A percentile compares a stretch with the other conserved stretches of the same genome.
phyloP scores from a whole-genome alignment of 2,329 filamentous ascomycete genomes.

The Penicillium hordei region DNA sequence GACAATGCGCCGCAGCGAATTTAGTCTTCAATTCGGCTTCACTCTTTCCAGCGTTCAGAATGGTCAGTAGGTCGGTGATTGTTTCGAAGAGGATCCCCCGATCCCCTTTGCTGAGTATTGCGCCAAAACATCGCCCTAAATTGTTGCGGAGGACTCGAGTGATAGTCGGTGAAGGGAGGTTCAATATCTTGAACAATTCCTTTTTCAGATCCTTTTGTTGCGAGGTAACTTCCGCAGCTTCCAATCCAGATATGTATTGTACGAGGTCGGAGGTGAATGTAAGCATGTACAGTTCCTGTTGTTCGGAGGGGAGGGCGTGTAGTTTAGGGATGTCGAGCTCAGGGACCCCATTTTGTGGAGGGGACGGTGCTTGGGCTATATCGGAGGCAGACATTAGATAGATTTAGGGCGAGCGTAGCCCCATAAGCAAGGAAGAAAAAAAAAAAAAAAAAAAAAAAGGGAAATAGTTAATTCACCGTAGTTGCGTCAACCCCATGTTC shows the following conservation, averaged over 20 bases:
- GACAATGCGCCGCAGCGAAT: conserved; percentile 81
- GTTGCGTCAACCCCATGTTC: conserved; percentile 14
- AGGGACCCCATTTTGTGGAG: conserved; percentile 36
- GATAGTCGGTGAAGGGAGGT: conserved; percentile 74
- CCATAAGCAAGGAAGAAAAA: conserved; percentile 14
- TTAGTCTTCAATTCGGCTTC: conserved; percentile 77
- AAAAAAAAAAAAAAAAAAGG: conserved; percentile 2
- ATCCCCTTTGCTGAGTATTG: conserved; percentile 81
- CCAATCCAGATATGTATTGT: conserved; percentile 70
- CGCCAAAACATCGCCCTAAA: conserved; percentile 77
- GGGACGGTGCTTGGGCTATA: conserved; percentile 33
- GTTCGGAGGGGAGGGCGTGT: conserved; percentile 83
- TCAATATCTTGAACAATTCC: conserved; percentile 90
- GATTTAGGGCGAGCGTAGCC: conserved; percentile 9
- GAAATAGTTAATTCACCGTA: background rate
- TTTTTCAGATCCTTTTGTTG: conserved; percentile 92
- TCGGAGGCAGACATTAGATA: conserved; percentile 44
- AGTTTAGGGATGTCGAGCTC: conserved; percentile 91
- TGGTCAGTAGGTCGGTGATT: conserved; percentile 78
- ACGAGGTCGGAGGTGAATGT: conserved; percentile 82
- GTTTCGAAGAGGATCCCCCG: conserved; percentile 91
- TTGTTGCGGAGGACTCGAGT: conserved; percentile 89
- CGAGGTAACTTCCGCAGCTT: conserved; percentile 75
- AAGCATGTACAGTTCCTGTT: conserved; percentile 91
- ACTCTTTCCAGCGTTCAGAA: conserved; percentile 71